These are phyloP conservation scores for Crassisporium funariophilum DNA, from an alignment of 768 basidiomycete species.

Conservation along the genomic window DNA sequence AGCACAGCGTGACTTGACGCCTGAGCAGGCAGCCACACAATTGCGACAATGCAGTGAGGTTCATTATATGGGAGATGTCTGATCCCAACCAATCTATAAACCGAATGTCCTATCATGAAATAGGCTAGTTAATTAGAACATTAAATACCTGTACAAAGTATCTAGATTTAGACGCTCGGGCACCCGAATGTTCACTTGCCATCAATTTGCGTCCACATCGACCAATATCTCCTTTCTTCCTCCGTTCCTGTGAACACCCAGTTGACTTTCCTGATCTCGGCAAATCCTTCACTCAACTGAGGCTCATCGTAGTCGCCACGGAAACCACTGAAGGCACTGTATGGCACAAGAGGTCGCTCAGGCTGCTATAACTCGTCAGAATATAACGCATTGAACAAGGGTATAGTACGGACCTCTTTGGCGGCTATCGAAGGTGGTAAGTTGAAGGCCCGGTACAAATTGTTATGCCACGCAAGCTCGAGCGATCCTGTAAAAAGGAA, in stretches of 20 bases:
- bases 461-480: conserved; percentile 94
- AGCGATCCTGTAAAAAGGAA: conserved; percentile 73
- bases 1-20: conserved; percentile 85
- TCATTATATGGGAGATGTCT: conserved; percentile 55
- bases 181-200: conserved; percentile 49
- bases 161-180: not conserved
- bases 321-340: conserved; percentile 59
- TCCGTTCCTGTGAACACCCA: conserved; percentile 80
- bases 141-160: not conserved
- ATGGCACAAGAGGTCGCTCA: conserved; percentile 57
- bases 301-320: conserved; percentile 70
- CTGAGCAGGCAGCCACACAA: conserved; percentile 80
- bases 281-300: conserved; percentile 66
- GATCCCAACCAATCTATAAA: too few species aligned
- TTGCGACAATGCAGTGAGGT: conserved; percentile 55
- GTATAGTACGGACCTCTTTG: conserved; percentile 38
- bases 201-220: conserved; percentile 83
- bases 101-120: too few species aligned
- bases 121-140: too few species aligned
- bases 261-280: conserved; percentile 74
- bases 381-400: too few species aligned
- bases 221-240: conserved; percentile 73
- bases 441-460: conserved; percentile 80
- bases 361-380: conserved; percentile 37
- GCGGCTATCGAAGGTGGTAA: conserved; percentile 46